These are phyloP conservation scores for Nadsonia commutata DNA, from an alignment of 1,139 yeast genomes.

Conservation along the genomic window DNA sequence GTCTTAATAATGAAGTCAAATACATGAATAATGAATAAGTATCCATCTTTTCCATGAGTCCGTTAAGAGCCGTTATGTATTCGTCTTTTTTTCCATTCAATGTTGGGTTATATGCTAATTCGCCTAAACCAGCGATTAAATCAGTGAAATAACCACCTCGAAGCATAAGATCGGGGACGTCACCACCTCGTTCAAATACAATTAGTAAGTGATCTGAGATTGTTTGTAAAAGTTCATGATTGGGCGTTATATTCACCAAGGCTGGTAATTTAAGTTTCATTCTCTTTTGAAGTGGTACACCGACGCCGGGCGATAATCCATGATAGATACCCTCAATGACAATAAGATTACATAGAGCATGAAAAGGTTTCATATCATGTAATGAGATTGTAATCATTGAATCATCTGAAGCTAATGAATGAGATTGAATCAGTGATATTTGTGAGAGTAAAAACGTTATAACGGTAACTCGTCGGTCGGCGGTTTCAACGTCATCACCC, in stretches of 20 bases:
- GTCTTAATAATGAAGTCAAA: conserved; percentile 17
- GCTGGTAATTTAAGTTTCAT: neutral
- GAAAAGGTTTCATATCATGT: conserved; percentile 67
- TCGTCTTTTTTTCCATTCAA: neutral
- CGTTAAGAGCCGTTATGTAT: conserved; percentile 5
- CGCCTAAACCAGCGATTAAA: conserved; percentile 39
- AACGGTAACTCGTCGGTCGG: no score
- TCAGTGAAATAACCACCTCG: conserved; percentile 42
- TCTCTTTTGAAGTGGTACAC: neutral
- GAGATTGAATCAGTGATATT: no score
- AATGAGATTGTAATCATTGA: conserved; percentile 61
- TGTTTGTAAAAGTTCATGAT: neutral
- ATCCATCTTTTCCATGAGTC: conserved; percentile 14
- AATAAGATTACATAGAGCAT: conserved; percentile 47
- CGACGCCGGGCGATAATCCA: neutral
- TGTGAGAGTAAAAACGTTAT: no score
- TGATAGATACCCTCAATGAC: conserved; percentile 57
- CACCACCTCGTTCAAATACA: conserved; percentile 52
- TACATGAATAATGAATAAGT: conserved; percentile 19
- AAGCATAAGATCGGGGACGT: conserved; percentile 21
- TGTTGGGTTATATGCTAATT: conserved; percentile 19
- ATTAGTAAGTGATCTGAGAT: conserved; percentile 38
- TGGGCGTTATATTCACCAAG: neutral
- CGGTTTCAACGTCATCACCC: no score
- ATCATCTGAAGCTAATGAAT: no score